Conservation (phyloP, 75 land plant species). For the Isoetes taiwanensis region DNA sequence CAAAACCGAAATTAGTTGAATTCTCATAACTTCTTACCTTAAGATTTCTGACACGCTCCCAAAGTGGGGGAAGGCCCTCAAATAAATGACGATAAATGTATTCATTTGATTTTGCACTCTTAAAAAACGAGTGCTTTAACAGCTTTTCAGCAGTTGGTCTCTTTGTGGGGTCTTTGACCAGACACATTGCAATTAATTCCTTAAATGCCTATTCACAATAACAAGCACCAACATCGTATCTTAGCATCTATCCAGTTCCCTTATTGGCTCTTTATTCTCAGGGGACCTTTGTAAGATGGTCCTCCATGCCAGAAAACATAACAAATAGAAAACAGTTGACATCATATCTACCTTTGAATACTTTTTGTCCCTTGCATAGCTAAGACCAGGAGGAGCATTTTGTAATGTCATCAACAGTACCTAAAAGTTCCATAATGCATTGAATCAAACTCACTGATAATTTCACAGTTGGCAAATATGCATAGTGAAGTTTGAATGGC, state of each 20-base stretch:
- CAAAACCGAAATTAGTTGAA: background rate
- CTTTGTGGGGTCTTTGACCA: conserved; percentile 14
- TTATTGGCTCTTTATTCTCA: too few relatives aligned
- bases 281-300: too few relatives aligned
- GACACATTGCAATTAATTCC: conserved; percentile 12
- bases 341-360: conserved; percentile 62
- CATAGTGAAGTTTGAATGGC: too few relatives aligned
- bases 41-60: conserved; percentile 52
- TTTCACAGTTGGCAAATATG: too few relatives aligned
- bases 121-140: conserved; percentile 21
- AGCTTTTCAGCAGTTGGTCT: conserved; percentile 24
- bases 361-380: conserved; percentile 70
- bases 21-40: conserved; percentile 60
- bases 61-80: conserved; percentile 75
- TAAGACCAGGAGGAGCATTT: conserved; percentile 94
- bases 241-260: too few relatives aligned
- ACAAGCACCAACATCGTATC: too few relatives aligned
- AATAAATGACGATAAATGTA: conserved; percentile 60
- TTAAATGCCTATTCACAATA: conserved; percentile 33
- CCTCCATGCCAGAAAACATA: too few relatives aligned
- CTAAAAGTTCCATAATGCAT: conserved; percentile 19
- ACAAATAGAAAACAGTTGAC: too few relatives aligned
- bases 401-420: conserved; percentile 95
- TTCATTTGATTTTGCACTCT: conserved; percentile 18
- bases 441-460: too few relatives aligned